Conservation (phyloP, 2,329 filamentous ascomycete species). For the Fusarium tricinctum region DNA sequence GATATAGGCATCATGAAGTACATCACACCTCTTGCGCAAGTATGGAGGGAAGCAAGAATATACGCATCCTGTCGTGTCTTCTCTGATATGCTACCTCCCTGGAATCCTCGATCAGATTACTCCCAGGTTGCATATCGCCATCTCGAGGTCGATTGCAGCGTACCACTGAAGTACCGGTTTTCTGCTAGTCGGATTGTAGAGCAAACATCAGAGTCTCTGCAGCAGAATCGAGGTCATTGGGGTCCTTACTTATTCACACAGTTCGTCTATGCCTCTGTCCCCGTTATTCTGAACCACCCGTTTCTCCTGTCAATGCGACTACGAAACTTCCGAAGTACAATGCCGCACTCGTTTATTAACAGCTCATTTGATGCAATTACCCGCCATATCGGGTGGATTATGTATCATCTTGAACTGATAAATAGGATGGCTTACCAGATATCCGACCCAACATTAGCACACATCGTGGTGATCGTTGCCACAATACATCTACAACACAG, state of each 20-base stretch:
- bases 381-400: too few relatives aligned
- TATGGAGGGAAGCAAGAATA: neutral
- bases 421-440: too few relatives aligned
- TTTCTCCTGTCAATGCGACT: neutral
- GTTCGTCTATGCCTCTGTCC: slow-evolving; percentile 8
- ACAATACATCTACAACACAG: too few relatives aligned
- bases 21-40: neutral
- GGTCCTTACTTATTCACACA: slow-evolving; percentile 1
- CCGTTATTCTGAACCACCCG: slow-evolving; percentile 6
- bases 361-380: too few relatives aligned
- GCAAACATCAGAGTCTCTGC: neutral
- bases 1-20: slow-evolving; percentile 6
- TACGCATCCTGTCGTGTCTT: neutral
- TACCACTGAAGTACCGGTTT: neutral
- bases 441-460: too few relatives aligned
- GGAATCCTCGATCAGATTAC: slow-evolving; percentile 9
- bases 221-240: neutral
- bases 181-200: slow-evolving; percentile 1
- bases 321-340: too few relatives aligned
- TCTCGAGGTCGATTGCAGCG: slow-evolving; percentile 5
- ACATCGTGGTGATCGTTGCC: too few relatives aligned
- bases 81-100: neutral
- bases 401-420: too few relatives aligned
- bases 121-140: slow-evolving; percentile 8
- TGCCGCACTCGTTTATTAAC: too few relatives aligned